A percentile compares a stretch with the other conserved stretches of the same genome.
Conservation (phyloP, 257 asterid genomes). For the Capsicum baccatum region DNA sequence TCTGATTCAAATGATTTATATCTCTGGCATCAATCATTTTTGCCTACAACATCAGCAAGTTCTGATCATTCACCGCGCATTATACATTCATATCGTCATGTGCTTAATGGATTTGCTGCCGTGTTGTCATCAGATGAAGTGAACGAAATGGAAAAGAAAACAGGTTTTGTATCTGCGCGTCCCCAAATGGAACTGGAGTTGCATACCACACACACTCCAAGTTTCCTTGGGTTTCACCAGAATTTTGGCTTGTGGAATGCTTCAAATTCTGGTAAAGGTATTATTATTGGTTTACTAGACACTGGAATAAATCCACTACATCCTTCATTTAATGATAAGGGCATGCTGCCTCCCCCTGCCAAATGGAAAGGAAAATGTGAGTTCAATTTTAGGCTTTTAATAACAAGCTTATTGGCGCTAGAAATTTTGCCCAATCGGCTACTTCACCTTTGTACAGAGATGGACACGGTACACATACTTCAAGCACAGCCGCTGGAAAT, state of each 20-base stretch:
- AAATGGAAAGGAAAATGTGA: slow-evolving; percentile 18
- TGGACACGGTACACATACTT: slow-evolving; percentile 36
- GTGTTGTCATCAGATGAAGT: background rate
- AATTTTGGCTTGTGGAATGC: slow-evolving; percentile 14
- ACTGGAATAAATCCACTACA: background rate
- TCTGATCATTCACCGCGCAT: background rate
- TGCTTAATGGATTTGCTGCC: slow-evolving; percentile 17
- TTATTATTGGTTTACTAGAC: background rate
- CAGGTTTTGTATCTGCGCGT: slow-evolving; percentile 18
- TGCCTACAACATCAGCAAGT: background rate
- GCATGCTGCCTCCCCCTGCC: slow-evolving; percentile 4
- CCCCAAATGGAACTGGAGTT: background rate
- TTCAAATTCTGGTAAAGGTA: background rate
- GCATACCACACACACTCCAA: slow-evolving; percentile 7
- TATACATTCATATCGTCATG: slow-evolving; percentile 11
- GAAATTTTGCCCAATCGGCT: background rate
- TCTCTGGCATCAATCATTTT: slow-evolving; percentile 5
- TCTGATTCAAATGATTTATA: background rate
- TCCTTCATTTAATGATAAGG: background rate
- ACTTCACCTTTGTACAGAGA: background rate
- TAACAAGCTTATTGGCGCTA: background rate
- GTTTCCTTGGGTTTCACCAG: background rate
- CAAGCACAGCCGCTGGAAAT: slow-evolving; percentile 40
- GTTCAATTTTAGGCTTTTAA: background rate
- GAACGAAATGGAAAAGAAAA: background rate